These are phyloP conservation scores for Umbelopsis sp. DNA, from an alignment of 192 early-diverging fungal genomes.

Conservation along the genomic window DNA sequence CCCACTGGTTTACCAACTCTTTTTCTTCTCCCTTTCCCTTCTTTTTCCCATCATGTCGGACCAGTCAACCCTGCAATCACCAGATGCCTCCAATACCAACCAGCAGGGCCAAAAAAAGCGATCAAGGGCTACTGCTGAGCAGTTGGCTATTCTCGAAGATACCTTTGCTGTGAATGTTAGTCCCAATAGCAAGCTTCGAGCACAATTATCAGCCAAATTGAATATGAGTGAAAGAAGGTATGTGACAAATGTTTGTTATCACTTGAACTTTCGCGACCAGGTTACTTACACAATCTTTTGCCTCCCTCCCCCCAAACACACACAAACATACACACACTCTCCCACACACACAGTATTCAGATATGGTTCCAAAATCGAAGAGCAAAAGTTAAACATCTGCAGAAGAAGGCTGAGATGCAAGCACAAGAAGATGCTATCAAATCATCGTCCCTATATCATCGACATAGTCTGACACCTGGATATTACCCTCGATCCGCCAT, in stretches of 20 bases:
- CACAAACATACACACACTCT: neutral
- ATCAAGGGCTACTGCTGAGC: constrained; percentile 69
- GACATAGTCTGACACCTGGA: constrained; percentile 17
- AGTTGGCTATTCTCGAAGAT: constrained; percentile 67
- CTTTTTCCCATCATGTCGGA: constrained; percentile 19
- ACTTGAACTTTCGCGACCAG: no score
- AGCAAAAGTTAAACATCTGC: constrained; percentile 37
- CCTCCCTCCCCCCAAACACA: neutral
- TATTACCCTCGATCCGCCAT: constrained; percentile 15
- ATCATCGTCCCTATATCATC: neutral
- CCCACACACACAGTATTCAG: constrained; percentile 13
- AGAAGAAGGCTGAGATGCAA: constrained; percentile 37
- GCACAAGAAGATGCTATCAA: constrained; percentile 31
- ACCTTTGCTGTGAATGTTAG: constrained; percentile 68
- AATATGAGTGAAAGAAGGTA: constrained; percentile 59
- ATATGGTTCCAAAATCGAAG: constrained; percentile 41
- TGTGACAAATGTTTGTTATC: neutral
- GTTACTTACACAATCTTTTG: no score
- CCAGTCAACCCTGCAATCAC: neutral
- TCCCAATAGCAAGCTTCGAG: constrained; percentile 66
- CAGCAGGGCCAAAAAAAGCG: constrained; percentile 39
- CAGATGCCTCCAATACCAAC: neutral
- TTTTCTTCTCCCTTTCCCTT: constrained; percentile 26
- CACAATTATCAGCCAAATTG: constrained; percentile 64
- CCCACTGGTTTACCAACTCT: neutral